phyloP scores from a whole-genome alignment of 129 eudicot species.

The Chrysanthemum seticuspe region DNA sequence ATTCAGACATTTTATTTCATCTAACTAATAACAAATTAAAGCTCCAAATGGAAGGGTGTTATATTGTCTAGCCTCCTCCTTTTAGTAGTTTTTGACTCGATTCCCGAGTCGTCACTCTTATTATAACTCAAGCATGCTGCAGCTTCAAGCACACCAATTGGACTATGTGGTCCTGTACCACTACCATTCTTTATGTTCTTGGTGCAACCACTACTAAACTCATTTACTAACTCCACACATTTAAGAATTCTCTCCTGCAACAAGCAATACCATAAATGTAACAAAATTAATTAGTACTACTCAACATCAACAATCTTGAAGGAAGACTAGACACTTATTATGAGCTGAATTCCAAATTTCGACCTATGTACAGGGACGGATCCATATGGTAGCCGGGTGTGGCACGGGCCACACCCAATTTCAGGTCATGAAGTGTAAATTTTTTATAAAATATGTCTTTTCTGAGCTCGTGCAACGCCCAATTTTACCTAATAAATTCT shows the following conservation, averaged over 20 bases:
- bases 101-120: constrained; percentile 40
- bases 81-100: constrained; percentile 36
- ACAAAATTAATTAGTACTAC: not conserved
- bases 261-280: not conserved
- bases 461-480: too few species aligned
- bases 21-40: constrained; percentile 24
- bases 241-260: constrained; percentile 49
- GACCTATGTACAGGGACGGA: not conserved
- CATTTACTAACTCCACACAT: constrained; percentile 46
- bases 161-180: constrained; percentile 42
- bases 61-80: constrained; percentile 38
- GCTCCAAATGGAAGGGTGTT: constrained; percentile 34
- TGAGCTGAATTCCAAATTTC: not conserved
- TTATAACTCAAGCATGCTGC: constrained; percentile 56
- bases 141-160: constrained; percentile 56
- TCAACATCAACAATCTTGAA: constrained; percentile 16
- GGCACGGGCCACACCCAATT: too few species aligned
- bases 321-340: not conserved
- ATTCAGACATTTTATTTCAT: constrained; percentile 30
- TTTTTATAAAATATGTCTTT: too few species aligned
- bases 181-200: constrained; percentile 26
- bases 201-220: constrained; percentile 26
- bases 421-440: too few species aligned
- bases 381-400: too few species aligned
- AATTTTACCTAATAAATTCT: too few species aligned